Conservation (phyloP, 257 asterid genomes). For the Solanum dulcamara region DNA sequence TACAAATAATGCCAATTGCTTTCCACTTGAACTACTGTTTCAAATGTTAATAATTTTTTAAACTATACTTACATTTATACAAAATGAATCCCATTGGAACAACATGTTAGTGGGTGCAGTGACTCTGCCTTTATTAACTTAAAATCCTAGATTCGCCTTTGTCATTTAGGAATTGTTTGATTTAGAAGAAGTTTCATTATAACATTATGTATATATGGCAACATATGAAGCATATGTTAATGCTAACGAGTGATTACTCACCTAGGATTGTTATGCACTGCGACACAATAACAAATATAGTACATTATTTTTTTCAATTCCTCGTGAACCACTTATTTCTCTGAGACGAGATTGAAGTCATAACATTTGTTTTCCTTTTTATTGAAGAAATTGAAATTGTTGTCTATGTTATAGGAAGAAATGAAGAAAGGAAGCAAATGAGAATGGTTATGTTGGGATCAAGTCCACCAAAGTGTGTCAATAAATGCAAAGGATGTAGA, state of each 20-base stretch:
- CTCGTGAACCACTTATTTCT: neutral
- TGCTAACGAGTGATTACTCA: neutral
- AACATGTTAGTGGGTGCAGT: neutral
- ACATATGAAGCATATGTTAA: neutral
- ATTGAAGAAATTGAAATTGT: neutral
- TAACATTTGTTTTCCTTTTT: too few species aligned
- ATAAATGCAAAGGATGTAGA: constrained; percentile 55
- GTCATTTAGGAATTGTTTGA: neutral
- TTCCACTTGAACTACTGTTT: neutral
- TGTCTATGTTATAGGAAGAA: neutral
- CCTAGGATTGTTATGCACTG: neutral
- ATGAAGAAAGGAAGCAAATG: constrained; percentile 20
- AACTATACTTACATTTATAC: neutral
- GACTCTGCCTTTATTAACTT: neutral
- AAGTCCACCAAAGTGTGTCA: constrained; percentile 60
- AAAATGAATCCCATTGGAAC: neutral
- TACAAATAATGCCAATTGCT: too few species aligned
- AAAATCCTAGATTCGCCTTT: neutral
- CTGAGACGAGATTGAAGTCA: neutral
- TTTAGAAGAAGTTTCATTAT: neutral
- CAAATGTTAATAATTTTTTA: neutral
- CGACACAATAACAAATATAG: neutral
- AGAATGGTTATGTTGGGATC: constrained; percentile 54
- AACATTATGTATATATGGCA: neutral
- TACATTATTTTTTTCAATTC: neutral